Evolutionary conservation across 192 early-diverging fungal genomes (phyloP).

Genomic region (Kappamyces sp.): DNA sequence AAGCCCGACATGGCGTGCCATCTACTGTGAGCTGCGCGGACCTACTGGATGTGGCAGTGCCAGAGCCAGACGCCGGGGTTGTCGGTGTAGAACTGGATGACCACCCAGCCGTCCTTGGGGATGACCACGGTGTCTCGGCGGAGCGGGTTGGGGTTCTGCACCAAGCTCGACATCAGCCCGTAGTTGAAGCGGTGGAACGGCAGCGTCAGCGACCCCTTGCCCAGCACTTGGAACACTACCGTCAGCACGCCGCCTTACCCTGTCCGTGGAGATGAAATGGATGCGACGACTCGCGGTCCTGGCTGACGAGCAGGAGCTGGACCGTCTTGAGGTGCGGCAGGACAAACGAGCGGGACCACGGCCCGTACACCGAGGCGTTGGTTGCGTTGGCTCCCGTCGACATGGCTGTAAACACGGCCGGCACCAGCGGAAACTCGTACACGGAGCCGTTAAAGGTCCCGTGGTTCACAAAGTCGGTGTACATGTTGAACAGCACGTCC

Average conservation of each 20-base stretch:
- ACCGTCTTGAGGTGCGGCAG: conserved; percentile 56
- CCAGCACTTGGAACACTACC: conserved; percentile 1
- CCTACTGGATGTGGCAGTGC: conserved; percentile 80
- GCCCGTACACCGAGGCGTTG: conserved; percentile 53
- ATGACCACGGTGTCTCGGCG: conserved; percentile 71
- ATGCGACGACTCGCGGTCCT: conserved; percentile 52
- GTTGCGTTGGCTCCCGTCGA: conserved; percentile 48
- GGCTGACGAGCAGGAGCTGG: conserved; percentile 69
- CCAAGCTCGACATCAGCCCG: conserved; percentile 33
- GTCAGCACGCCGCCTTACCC: conserved; percentile 56
- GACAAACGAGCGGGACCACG: conserved; percentile 56
- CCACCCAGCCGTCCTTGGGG: conserved; percentile 55
- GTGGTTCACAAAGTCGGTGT: conserved; percentile 69
- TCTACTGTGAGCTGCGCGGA: conserved; percentile 15
- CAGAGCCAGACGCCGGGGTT: conserved; percentile 80
- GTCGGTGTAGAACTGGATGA: conserved; percentile 70
- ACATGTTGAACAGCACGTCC: conserved; percentile 59
- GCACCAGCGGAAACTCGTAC: conserved; percentile 60
- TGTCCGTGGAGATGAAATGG: conserved; percentile 83
- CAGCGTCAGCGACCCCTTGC: conserved; percentile 1
- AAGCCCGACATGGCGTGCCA: conserved; percentile 73
- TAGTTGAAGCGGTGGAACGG: conserved; percentile 25
- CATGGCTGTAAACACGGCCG: conserved; percentile 59
- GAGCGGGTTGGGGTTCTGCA: conserved; percentile 50
- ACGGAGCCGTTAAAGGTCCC: conserved; percentile 74